Percentiles rank a stretch among this genome's conserved stretches.
Conservation (phyloP, 1,284 basidiomycete genomes). For the Stygiomarasmius scandens region DNA sequence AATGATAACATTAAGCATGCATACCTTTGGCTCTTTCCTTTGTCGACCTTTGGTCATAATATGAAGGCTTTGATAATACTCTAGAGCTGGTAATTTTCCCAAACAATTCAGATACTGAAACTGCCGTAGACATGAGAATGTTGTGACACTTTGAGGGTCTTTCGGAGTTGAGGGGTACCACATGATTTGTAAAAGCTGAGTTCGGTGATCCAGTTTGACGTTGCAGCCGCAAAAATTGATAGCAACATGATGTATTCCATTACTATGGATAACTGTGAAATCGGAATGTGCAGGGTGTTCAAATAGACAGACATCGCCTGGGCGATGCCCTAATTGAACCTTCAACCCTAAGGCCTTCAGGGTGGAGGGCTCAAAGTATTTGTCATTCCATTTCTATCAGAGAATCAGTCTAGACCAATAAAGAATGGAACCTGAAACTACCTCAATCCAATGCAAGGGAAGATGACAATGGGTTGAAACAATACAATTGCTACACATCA, state of each 20-base stretch:
- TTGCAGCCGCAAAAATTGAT: conserved; percentile 1
- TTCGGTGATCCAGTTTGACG: not conserved
- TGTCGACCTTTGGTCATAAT: conserved; percentile 21
- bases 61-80: conserved; percentile 24
- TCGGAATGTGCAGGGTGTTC: not conserved
- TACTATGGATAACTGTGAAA: conserved; percentile 1
- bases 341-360: not conserved
- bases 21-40: not conserved
- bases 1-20: not conserved
- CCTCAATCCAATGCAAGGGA: not conserved
- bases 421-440: not conserved
- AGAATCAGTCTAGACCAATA: not conserved
- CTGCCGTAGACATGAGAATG: conserved; percentile 25
- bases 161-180: conserved; percentile 25
- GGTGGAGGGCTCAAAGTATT: not conserved
- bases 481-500: not conserved
- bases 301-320: not conserved
- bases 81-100: conserved; percentile 24
- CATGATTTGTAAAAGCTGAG: conserved; percentile 28
- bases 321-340: not conserved
- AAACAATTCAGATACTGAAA: conserved; percentile 26
- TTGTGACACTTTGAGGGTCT: conserved; percentile 29
- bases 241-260: not conserved
- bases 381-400: not conserved
- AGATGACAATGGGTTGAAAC: not conserved